Percentiles rank a stretch among this genome's conserved stretches.
Evolutionary conservation across 768 basidiomycete genomes (phyloP).

Genomic region (Suillus fuscotomentosus): DNA sequence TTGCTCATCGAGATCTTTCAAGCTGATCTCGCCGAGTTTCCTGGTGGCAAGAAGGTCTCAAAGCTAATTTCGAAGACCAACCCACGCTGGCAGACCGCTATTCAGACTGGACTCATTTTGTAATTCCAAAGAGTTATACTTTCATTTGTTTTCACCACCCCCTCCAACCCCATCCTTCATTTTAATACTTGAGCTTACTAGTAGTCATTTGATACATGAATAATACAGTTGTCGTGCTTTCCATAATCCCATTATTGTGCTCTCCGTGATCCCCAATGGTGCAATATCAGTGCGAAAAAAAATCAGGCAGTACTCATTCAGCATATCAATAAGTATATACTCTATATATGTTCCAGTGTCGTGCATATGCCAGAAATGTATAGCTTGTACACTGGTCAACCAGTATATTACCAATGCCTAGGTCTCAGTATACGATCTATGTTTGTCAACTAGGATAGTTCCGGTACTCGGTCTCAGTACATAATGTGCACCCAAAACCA

Average conservation of each 20-base stretch:
- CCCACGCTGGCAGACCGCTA: background rate
- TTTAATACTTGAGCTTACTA: background rate
- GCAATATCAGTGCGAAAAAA: too few relatives aligned
- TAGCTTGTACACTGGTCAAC: too few relatives aligned
- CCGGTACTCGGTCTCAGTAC: background rate
- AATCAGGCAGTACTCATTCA: too few relatives aligned
- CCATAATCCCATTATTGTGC: background rate
- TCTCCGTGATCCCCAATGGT: too few relatives aligned
- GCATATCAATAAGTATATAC: background rate
- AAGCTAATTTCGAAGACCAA: background rate
- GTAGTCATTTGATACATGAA: background rate
- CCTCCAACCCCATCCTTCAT: background rate
- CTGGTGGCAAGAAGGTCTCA: background rate
- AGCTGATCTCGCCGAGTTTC: background rate
- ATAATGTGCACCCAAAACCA: background rate
- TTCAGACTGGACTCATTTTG: background rate
- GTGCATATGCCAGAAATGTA: too few relatives aligned
- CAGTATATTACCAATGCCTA: too few relatives aligned
- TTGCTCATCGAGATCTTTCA: background rate
- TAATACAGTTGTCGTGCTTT: background rate
- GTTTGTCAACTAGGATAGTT: background rate
- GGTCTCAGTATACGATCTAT: too few relatives aligned
- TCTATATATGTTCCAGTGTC: background rate
- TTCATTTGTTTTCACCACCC: background rate
- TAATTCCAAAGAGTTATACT: background rate